phyloP scores from a whole-genome alignment of 2,329 filamentous ascomycete species.

The Podosphaera aphanis region DNA sequence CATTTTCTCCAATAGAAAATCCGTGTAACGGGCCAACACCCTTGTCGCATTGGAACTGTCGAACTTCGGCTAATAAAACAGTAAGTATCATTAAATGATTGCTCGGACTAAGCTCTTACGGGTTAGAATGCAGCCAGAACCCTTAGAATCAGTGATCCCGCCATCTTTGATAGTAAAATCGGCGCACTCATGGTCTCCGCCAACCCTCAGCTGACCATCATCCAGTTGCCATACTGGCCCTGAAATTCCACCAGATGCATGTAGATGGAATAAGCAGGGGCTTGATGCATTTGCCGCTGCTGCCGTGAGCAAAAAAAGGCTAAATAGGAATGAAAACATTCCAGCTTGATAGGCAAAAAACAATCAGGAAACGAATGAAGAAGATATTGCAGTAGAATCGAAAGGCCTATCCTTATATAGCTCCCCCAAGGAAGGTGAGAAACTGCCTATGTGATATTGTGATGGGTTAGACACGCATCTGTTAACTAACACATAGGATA shows the following conservation, averaged over 20 bases:
- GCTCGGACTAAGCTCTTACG: slow-evolving; percentile 16
- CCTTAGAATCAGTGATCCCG: slow-evolving; percentile 28
- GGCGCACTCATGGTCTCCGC: slow-evolving; percentile 19
- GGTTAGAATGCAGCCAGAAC: slow-evolving; percentile 40
- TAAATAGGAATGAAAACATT: neutral
- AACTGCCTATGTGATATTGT: too few species aligned
- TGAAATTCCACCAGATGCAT: slow-evolving; percentile 23
- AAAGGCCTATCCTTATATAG: too few species aligned
- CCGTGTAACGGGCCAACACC: slow-evolving; percentile 27
- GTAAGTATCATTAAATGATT: neutral
- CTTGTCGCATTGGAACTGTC: slow-evolving; percentile 22
- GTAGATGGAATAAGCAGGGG: slow-evolving; percentile 28
- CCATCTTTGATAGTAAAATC: slow-evolving; percentile 30
- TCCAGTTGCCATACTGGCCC: slow-evolving; percentile 33
- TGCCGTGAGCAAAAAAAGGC: neutral
- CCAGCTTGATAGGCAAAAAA: neutral
- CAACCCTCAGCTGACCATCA: slow-evolving; percentile 38
- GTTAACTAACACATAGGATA: too few species aligned
- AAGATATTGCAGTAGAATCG: too few species aligned
- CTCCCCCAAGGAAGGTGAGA: too few species aligned
- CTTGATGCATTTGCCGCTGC: neutral
- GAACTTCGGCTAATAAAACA: slow-evolving; percentile 2
- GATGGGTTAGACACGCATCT: too few species aligned
- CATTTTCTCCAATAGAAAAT: slow-evolving; percentile 30
- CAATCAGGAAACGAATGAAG: too few species aligned